Evolutionary conservation across 1,284 basidiomycete species (phyloP).

Genomic region (Caloboletus inedulis): DNA sequence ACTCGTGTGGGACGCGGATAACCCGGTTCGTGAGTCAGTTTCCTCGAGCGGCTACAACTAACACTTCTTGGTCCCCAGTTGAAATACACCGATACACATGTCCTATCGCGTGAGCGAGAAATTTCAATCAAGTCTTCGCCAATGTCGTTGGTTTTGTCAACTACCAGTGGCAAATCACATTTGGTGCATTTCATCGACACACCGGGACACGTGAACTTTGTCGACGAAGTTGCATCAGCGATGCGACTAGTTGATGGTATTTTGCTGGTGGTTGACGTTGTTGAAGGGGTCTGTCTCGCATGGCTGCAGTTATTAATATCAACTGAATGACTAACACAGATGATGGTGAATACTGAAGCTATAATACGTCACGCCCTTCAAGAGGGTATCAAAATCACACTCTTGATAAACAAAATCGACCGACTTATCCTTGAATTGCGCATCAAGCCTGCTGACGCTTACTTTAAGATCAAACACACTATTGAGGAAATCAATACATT

Average conservation of each 20-base stretch:
- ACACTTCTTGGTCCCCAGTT: constrained; percentile 41
- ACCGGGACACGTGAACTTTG: constrained; percentile 97
- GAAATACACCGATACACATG: constrained; percentile 95
- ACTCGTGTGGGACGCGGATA: constrained; percentile 88
- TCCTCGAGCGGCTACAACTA: constrained; percentile 17
- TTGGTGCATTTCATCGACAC: constrained; percentile 95
- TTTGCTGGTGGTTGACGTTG: constrained; percentile 90
- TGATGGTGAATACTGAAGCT: constrained; percentile 88
- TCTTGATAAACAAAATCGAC: constrained; percentile 98
- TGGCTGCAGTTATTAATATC: not conserved
- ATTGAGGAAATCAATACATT: constrained; percentile 98
- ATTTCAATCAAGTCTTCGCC: constrained; percentile 97
- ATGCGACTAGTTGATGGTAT: constrained; percentile 92
- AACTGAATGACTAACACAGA: constrained; percentile 40
- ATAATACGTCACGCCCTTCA: constrained; percentile 85
- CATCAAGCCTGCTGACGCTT: constrained; percentile 93
- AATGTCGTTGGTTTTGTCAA: constrained; percentile 88
- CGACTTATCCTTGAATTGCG: constrained; percentile 94
- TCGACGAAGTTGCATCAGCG: constrained; percentile 91
- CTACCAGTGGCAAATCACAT: constrained; percentile 91
- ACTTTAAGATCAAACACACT: constrained; percentile 98
- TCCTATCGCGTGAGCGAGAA: constrained; percentile 82
- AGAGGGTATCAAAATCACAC: constrained; percentile 86
- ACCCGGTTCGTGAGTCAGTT: constrained; percentile 55
- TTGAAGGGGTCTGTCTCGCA: constrained; percentile 75